A percentile compares a stretch with the other conserved stretches of the same genome.
Evolutionary conservation across 2,329 filamentous ascomycete species (phyloP).

Genomic region (Arthrobotrys sinensis): DNA sequence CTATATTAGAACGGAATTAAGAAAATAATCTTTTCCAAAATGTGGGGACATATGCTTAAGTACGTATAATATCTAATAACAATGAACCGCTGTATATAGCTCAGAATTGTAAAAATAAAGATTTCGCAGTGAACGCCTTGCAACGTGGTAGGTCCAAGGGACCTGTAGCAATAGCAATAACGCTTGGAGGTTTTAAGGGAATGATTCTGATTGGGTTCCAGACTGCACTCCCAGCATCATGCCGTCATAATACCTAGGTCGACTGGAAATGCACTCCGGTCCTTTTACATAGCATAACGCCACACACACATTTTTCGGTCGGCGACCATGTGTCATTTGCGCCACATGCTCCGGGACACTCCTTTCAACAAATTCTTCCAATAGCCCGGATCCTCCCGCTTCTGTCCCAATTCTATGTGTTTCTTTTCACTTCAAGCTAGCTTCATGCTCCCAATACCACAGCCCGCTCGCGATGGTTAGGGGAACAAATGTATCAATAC

Average conservation of each 20-base stretch:
- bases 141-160: conserved; percentile 25
- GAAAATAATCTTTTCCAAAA: conserved; percentile 58
- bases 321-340: conserved; percentile 51
- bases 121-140: conserved; percentile 24
- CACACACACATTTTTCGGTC: conserved; percentile 38
- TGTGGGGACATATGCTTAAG: conserved; percentile 43
- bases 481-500: too few relatives aligned
- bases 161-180: background rate
- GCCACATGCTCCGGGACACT: conserved; percentile 40
- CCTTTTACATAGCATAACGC: conserved; percentile 15
- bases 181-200: background rate
- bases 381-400: conserved; percentile 31
- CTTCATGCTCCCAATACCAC: background rate
- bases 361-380: conserved; percentile 22
- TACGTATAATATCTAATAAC: conserved; percentile 25
- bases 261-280: conserved; percentile 10
- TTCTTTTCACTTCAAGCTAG: conserved; percentile 12
- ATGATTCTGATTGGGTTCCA: conserved; percentile 41
- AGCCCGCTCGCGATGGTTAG: background rate
- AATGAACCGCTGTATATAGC: conserved; percentile 56
- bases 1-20: conserved; percentile 60
- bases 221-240: background rate
- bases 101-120: conserved; percentile 30
- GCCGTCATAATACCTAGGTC: conserved; percentile 4
- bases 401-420: conserved; percentile 2